Base-by-base conservation (phyloP, 2,329 filamentous ascomycete genomes). In the Talaromyces verruculosus region DNA sequence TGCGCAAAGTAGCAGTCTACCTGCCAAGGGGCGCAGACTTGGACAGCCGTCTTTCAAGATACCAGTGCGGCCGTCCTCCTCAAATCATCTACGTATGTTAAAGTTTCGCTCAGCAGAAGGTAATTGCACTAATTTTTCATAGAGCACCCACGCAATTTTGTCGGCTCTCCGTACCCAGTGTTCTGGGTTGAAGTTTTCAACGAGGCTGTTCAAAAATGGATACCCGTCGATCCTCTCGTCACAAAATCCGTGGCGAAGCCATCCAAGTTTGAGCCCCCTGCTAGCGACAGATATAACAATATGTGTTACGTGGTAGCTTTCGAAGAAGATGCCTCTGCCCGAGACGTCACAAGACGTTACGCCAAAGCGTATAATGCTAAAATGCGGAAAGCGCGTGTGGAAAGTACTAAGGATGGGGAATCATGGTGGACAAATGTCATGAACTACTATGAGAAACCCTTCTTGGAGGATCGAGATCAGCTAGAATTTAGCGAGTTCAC, bases 121-220 rank as follows among this genome's bases (percentile, higher is more conserved):
- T 5, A 57, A 5, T 45, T 45, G 5, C 15, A 49, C 39, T 68
- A 45, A 61, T 11, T 22, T 68, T 63, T 73, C 71, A 65, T 63
- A 61, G 65, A 64, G 47, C 39, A 25, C 67, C 65, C 60, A 43
- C 60, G 61, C n/a, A 53, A 19, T 17, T 66, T 63, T 43, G 11
- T 30, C 3, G 35, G 25, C 73, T 93, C 92, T 0, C 78, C 86
- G 0, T 91, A 89, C 72, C 95, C 95, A 0, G 84, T 98, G 2
- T 98, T 93, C 75, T 99, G 95, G 95, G 89, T 97, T 0, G 95
- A 99, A 79, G 89, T 92, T 3, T 91, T 97, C 69, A 93, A 97
- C 69, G 83, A 88, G 63, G 90, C 91, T 0, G 87, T 92, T 69
- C 91, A 97, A 74, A 96, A 92, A 81, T 99, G 95, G 95, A 87